Evolutionary conservation across 768 basidiomycete species (phyloP).

Genomic region (Strobilomyces dryophilus): DNA sequence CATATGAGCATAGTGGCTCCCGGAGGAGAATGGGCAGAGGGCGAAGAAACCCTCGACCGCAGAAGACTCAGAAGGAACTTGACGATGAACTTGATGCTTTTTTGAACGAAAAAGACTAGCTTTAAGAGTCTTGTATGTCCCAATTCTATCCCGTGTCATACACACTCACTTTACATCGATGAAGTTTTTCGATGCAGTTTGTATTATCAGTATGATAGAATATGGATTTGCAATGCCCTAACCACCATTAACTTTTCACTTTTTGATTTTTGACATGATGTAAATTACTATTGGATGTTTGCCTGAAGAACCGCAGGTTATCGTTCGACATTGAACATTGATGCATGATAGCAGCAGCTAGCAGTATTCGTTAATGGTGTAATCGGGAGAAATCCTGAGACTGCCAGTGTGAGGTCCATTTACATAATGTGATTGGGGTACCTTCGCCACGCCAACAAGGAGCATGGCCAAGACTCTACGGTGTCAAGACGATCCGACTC

Average conservation of each 20-base stretch:
- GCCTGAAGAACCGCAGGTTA: too few species aligned
- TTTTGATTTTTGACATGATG: background rate
- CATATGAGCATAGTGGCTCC: slow-evolving; percentile 24
- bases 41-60: slow-evolving; percentile 40
- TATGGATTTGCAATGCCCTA: slow-evolving; percentile 4
- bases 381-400: too few species aligned
- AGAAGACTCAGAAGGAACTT: slow-evolving; percentile 68
- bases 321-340: too few species aligned
- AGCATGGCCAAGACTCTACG: slow-evolving; percentile 6
- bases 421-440: too few species aligned
- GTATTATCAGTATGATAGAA: too few species aligned
- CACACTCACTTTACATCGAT: slow-evolving; percentile 2
- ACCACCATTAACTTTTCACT: background rate
- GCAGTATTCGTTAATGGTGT: too few species aligned
- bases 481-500: background rate
- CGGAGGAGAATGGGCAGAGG: slow-evolving; percentile 30
- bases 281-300: too few species aligned
- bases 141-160: background rate
- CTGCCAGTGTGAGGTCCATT: too few species aligned
- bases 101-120: slow-evolving; percentile 47
- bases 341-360: too few species aligned
- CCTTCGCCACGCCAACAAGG: background rate
- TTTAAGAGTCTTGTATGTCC: slow-evolving; percentile 3
- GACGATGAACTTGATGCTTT: slow-evolving; percentile 84
- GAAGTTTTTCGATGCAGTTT: background rate